Evolutionary conservation across 768 basidiomycete genomes (phyloP).

Genomic region (Tricholoma bakamatsutake): DNA sequence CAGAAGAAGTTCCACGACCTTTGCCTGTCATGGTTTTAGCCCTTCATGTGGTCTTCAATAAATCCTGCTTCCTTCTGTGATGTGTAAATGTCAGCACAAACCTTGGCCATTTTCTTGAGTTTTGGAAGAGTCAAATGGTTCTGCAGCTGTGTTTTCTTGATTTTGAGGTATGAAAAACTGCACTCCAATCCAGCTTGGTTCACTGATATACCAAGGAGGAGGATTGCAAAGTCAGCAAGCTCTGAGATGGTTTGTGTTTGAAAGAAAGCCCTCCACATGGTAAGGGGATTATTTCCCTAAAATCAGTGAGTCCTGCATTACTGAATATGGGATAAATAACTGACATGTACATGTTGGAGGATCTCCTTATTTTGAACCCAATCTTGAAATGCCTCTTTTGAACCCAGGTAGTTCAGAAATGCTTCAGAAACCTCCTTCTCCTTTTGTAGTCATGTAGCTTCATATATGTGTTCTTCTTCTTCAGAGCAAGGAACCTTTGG

Average conservation of each 20-base stretch:
- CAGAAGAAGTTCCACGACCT: constrained; percentile 10
- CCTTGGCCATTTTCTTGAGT: constrained; percentile 5
- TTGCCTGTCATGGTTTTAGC: constrained; percentile 14
- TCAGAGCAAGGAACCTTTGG: constrained; percentile 11
- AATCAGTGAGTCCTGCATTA: too few relatives aligned
- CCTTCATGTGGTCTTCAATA: constrained; percentile 6
- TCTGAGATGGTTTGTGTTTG: background rate
- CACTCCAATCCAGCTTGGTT: constrained; percentile 21
- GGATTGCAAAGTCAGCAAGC: constrained; percentile 18
- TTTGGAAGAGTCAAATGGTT: constrained; percentile 10
- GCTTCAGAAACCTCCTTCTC: too few relatives aligned
- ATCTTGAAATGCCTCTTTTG: constrained; percentile 12
- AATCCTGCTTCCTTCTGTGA: constrained; percentile 13
- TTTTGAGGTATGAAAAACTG: constrained; percentile 22
- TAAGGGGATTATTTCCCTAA: constrained; percentile 8
- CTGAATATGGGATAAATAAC: too few relatives aligned
- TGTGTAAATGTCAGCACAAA: constrained; percentile 11
- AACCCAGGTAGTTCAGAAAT: constrained; percentile 14
- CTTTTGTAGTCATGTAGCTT: constrained; percentile 1
- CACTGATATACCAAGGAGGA: constrained; percentile 17
- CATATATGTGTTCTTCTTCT: constrained; percentile 6
- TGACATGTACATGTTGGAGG: too few relatives aligned
- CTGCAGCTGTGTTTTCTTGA: constrained; percentile 18
- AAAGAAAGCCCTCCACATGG: constrained; percentile 13
- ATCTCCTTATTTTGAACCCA: constrained; percentile 12